Evolutionary conservation across 371 early-diverging fungal species (phyloP), one percentile per base, ranked within the genome.

Genomic region (Polyrhizophydium stewartii): DNA sequence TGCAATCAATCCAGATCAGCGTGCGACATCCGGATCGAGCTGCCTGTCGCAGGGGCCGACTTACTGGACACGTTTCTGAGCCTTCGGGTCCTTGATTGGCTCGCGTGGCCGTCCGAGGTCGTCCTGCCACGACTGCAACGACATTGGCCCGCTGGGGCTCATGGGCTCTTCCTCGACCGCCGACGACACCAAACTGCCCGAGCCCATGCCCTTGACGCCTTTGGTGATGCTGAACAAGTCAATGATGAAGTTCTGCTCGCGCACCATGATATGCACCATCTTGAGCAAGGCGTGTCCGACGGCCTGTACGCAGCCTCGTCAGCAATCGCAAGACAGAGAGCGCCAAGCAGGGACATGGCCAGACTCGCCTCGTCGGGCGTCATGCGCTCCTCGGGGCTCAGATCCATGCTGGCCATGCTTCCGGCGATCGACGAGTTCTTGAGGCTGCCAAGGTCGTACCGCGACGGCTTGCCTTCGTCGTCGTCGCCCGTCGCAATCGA

Each of bases 191-290:
- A 19, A 6, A 5, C 19, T 19, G 5, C 24, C 45, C 10, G 19
- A 10, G 45, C 5, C 24, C 5, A 19, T 45, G 43, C 45, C 3
- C 10, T 24, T 22, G 45, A 13, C 22, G 28, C 25, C 9, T 30
- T 43, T 58, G 38, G 52, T 68, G 28, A 84, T 64, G 64, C 85
- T 85, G 68, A 94, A 93, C 37, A 92, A 68, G 55, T 92, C 90
- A 17, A 84, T 79, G 63, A 92, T 81, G 59, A 89, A 90, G 71
- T 94, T 94, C 68, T 93, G 91, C 65, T 93, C 89, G 55, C 87
- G 72, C 21, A 87, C 74, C 22, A 87, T 81, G 60, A 78, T 76
- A 10, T 81, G 71, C 52, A 81, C 72, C 49, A 89, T 69, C 57
- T 76, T 76, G n/a, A 76, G 67, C 61, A 86, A 75, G 1, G 76